Evolutionary conservation across 352 stramenopile genomes (phyloP).

Genomic region (Phytopythium kandeliae): DNA sequence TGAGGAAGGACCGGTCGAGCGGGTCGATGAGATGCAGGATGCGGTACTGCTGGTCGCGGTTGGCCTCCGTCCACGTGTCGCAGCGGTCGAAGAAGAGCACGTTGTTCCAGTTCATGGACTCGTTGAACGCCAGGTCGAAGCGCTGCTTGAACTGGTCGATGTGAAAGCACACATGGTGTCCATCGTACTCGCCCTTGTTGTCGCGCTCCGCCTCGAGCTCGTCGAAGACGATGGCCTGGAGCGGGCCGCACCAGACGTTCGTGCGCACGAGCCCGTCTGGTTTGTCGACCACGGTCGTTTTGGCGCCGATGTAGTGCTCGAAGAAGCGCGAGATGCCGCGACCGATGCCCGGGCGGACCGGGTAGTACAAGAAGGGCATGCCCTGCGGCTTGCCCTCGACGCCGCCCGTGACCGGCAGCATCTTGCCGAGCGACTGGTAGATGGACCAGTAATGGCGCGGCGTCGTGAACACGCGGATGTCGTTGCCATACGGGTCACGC

Average conservation of each 20-base stretch:
- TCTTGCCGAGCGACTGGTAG: constrained; percentile 45
- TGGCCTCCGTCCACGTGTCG: constrained; percentile 56
- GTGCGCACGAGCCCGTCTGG: constrained; percentile 31
- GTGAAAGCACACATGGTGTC: constrained; percentile 72
- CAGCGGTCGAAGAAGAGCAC: constrained; percentile 66
- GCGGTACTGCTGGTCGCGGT: constrained; percentile 67
- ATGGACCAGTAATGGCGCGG: constrained; percentile 55
- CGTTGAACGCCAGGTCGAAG: constrained; percentile 50
- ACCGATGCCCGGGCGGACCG: constrained; percentile 45
- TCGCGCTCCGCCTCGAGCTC: constrained; percentile 44
- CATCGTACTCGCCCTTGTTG: constrained; percentile 63
- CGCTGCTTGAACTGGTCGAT: constrained; percentile 63
- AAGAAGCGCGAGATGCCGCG: constrained; percentile 64
- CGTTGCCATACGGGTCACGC: constrained; percentile 57
- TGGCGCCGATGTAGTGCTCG: constrained; percentile 56
- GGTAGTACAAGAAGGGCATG: constrained; percentile 55
- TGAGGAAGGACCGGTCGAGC: constrained; percentile 51
- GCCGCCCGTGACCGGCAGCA: constrained; percentile 39
- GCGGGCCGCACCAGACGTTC: constrained; percentile 40
- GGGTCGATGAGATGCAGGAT: constrained; percentile 65
- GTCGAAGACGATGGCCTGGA: constrained; percentile 63
- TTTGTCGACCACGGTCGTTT: constrained; percentile 42
- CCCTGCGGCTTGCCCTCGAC: constrained; percentile 37
- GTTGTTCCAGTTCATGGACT: constrained; percentile 71
- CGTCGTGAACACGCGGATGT: constrained; percentile 46